Evolutionary conservation across 768 basidiomycete species (phyloP), one percentile per base, ranked within the genome.

Genomic region (Tulasnella sp.): DNA sequence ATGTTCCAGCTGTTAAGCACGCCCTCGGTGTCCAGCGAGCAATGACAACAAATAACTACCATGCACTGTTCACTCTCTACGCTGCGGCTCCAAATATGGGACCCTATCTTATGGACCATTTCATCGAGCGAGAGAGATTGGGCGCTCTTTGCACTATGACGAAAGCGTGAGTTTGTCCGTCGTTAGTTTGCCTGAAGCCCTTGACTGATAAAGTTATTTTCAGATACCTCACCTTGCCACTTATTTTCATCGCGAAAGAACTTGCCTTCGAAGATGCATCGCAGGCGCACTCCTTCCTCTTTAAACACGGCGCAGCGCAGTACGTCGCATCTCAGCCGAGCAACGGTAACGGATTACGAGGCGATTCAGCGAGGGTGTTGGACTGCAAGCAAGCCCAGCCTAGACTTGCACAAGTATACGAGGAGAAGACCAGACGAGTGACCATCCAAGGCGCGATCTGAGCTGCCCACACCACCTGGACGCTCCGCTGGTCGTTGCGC

Each of bases 31-130:
- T 98, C 76, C 95, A 96, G 82, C 90, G 92, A 72, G 93, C 96
- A 25, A 83, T 96, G 77, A 89, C 96, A 67, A 93, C 93, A 84
- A 93, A 93, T 81, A 99, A 99, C 82, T 99, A 99, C 84, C 93
- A 95, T 83, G 88, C 90, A 54, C 87, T 99, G 79, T 99, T 99
- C 85, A 89, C 89, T 74, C 84, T 95, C 76, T 99, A 93, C 84
- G 80, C 88, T 80, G 86, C 86, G 74, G 94, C 94, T 64, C 95
- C 96, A 36, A 96, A 97, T 81, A 99, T 99, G 97, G 94, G 95
- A 49, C 96, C 89, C 74, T 99, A 99, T 83, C 95, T 99, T 81
- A 97, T 99, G 94, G 97, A 99, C 84, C 96, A 98, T 83, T 98
- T 99, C 83, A 92, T 98, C 80, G 89, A 91, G 80, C 88, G 97